A percentile compares a stretch with the other conserved stretches of the same genome.
phyloP scores from a whole-genome alignment of 202 grass and related monocot species.

The Zoysia matrella region DNA sequence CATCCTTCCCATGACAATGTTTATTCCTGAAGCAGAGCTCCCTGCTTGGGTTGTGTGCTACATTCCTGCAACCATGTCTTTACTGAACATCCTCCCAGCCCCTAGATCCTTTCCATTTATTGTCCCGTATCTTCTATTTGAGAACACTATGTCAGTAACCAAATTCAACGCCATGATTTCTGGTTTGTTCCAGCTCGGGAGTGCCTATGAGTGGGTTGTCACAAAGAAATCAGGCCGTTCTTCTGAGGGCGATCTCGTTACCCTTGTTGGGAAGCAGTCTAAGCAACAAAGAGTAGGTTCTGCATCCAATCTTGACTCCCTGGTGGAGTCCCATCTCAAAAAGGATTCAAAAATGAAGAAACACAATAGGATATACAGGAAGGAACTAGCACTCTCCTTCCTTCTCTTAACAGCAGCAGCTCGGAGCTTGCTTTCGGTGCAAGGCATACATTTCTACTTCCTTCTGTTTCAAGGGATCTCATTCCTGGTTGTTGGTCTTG shows the following conservation, averaged over 20 bases:
- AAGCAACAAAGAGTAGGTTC: slow-evolving; percentile 58
- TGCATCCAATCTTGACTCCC: slow-evolving; percentile 61
- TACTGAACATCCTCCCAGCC: slow-evolving; percentile 78
- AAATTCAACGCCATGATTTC: slow-evolving; percentile 20
- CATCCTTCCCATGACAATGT: slow-evolving; percentile 33
- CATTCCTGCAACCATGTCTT: slow-evolving; percentile 76
- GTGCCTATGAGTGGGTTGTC: too few relatives aligned
- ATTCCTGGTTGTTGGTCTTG: slow-evolving; percentile 76
- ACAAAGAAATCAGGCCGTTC: too few relatives aligned
- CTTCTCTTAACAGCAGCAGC: slow-evolving; percentile 71
- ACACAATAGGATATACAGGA: slow-evolving; percentile 19
- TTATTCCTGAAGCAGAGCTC: slow-evolving; percentile 86
- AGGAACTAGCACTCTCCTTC: slow-evolving; percentile 73
- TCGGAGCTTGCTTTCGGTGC: slow-evolving; percentile 74
- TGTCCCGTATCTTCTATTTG: slow-evolving; percentile 78
- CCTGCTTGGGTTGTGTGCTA: slow-evolving; percentile 89
- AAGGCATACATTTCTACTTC: slow-evolving; percentile 91
- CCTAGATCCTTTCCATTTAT: slow-evolving; percentile 88
- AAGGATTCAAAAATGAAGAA: slow-evolving; percentile 51
- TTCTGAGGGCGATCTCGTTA: slow-evolving; percentile 58
- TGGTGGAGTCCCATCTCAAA: slow-evolving; percentile 30
- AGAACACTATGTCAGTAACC: slow-evolving; percentile 94
- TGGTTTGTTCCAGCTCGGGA: too few relatives aligned
- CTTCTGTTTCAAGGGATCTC: slow-evolving; percentile 81
- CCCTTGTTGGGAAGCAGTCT: slow-evolving; percentile 54